Base-by-base conservation (phyloP, 371 early-diverging fungal genomes). In the Circinella umbellata region DNA sequence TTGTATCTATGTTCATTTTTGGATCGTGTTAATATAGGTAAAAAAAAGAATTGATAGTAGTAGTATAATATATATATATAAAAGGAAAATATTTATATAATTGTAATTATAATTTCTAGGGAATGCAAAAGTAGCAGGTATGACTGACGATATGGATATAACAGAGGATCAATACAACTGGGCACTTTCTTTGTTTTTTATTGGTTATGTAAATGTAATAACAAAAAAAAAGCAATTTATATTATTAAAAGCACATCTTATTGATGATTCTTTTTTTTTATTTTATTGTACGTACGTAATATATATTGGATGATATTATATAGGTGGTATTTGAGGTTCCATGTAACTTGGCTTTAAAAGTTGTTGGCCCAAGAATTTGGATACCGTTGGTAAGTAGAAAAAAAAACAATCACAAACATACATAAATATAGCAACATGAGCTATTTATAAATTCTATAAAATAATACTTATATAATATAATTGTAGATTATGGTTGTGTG, bases 321-420 rank as follows among this genome's bases (percentile, higher is more conserved):
- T 76, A 87, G 85, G 76, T 88, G 49, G 38, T 91, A 34, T 86
- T 88, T 62, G 93, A 93, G 70, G 78, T 90, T 18, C 92, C 92
- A 4, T 89, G 90, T 51, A 93, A 93, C 73, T 75, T 93, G 67
- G 67, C 90, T 74, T 27, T 90, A 55, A 90, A 93, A 64, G 76
- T 71, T 5, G 68, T 90, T 54, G 86, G 89, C 4, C 88, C 93
- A 6, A 79, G 84, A 17, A 68, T 73, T 36, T 91, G 93, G 66
- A 66, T 66, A 14, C 34, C 54, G 5, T 18, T 38, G 17, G 81
- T 86, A 37, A 82, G 82, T 81, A 70, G n/a, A 86, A 55, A 61
- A 76, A 84, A 83, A 5, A 73, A 77, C n/a, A n/a, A 82, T 85
- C 84, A 82, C 85, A 36, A 80, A 80, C 1, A 69, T 74, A 35